Conservation (phyloP, 768 basidiomycete species). For the Mycena indigotica region DNA sequence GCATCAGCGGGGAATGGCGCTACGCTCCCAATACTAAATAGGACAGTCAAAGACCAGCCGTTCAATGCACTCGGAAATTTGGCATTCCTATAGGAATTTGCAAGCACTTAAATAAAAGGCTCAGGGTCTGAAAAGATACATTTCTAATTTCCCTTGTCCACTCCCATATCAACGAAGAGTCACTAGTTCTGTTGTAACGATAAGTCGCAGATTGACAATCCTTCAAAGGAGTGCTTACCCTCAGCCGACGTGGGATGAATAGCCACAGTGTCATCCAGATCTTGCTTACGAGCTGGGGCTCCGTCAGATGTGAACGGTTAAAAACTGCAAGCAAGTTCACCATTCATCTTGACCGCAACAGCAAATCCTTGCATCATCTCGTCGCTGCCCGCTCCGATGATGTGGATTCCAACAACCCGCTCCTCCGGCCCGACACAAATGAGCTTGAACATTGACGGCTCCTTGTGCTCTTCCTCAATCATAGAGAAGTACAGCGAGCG, state of each 20-base stretch:
- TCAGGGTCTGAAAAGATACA: neutral
- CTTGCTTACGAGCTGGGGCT: slow-evolving; percentile 65
- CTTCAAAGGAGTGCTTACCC: slow-evolving; percentile 45
- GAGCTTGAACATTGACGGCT: slow-evolving; percentile 93
- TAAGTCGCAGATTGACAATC: neutral
- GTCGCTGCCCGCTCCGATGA: slow-evolving; percentile 90
- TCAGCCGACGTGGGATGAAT: slow-evolving; percentile 90
- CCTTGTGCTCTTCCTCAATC: slow-evolving; percentile 87
- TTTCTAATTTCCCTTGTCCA: neutral
- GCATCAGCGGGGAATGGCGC: too few relatives aligned
- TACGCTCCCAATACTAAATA: too few relatives aligned
- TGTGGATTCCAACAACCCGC: slow-evolving; percentile 93
- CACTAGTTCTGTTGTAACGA: neutral
- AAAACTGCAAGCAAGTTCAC: slow-evolving; percentile 32
- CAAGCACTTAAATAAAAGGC: too few relatives aligned
- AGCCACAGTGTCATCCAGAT: slow-evolving; percentile 87
- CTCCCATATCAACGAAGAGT: neutral
- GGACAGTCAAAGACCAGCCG: too few relatives aligned
- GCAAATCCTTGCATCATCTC: slow-evolving; percentile 95
- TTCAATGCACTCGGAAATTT: too few relatives aligned
- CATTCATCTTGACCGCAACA: slow-evolving; percentile 97
- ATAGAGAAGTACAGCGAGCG: slow-evolving; percentile 90
- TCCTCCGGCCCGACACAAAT: slow-evolving; percentile 86
- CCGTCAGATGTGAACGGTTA: slow-evolving; percentile 13
- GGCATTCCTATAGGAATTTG: too few relatives aligned